Evolutionary conservation across 768 basidiomycete species (phyloP).

Genomic region (Tricholoma matsutake): DNA sequence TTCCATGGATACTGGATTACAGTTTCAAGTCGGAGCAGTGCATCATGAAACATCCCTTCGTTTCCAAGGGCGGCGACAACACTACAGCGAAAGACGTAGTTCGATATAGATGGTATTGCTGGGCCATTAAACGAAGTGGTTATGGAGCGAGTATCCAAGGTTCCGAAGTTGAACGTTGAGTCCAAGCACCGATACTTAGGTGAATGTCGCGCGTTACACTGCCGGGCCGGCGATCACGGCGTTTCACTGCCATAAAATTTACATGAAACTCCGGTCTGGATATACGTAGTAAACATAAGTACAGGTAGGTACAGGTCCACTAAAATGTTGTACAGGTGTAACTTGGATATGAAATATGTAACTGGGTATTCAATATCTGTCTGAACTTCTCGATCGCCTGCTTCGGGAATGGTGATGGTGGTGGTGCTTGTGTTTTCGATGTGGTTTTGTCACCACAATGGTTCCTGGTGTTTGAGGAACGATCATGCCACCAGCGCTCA

Average conservation of each 20-base stretch:
- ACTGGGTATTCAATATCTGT: constrained; percentile 2
- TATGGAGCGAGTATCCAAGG: too few relatives aligned
- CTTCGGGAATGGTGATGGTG: constrained; percentile 27
- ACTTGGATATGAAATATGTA: not conserved
- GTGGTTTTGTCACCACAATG: constrained; percentile 27
- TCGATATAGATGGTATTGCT: not conserved
- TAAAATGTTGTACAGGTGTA: not conserved
- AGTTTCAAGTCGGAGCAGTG: constrained; percentile 6
- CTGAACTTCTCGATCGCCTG: constrained; percentile 26
- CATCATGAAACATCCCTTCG: constrained; percentile 9
- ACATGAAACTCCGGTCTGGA: not conserved
- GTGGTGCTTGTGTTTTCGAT: constrained; percentile 29
- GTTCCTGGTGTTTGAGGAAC: constrained; percentile 22
- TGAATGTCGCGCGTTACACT: too few relatives aligned
- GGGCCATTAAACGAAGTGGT: too few relatives aligned
- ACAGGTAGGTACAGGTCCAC: not conserved
- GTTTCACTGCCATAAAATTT: constrained; percentile 1
- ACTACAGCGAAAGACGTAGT: not conserved
- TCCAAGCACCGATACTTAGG: too few relatives aligned
- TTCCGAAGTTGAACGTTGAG: too few relatives aligned
- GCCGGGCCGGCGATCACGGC: not conserved
- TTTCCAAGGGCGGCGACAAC: constrained; percentile 7
- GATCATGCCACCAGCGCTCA: constrained; percentile 15
- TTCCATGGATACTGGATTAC: constrained; percentile 10
- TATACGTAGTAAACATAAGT: not conserved